A percentile compares a stretch with the other conserved stretches of the same genome.
These are phyloP conservation scores for Xylariales sp. DNA, from an alignment of 2,329 filamentous ascomycete genomes.

Conservation along the genomic window DNA sequence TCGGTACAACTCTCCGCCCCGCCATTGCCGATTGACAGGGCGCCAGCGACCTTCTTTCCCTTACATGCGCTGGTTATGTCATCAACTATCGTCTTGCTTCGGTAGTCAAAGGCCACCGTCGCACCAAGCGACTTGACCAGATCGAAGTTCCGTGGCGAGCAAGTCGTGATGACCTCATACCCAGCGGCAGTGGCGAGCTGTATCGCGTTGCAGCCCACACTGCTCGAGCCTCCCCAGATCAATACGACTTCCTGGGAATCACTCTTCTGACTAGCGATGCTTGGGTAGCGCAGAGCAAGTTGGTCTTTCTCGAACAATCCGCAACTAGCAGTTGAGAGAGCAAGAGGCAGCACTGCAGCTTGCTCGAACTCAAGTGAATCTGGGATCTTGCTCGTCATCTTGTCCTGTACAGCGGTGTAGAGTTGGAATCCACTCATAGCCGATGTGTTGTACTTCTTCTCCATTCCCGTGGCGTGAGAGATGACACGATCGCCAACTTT, in stretches of 20 bases:
- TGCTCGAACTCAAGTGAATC: background rate
- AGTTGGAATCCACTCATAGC: background rate
- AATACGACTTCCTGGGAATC: slow-evolving; percentile 11
- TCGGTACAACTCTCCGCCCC: background rate
- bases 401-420: background rate
- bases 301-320: slow-evolving; percentile 8
- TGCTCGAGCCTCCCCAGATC: slow-evolving; percentile 34
- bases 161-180: slow-evolving; percentile 37
- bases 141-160: slow-evolving; percentile 19
- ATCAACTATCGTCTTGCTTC: background rate
- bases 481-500: slow-evolving; percentile 48
- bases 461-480: slow-evolving; percentile 42
- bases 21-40: slow-evolving; percentile 9
- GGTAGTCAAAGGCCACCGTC: background rate
- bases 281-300: slow-evolving; percentile 17
- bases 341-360: slow-evolving; percentile 5
- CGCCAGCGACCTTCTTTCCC: slow-evolving; percentile 1
- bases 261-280: slow-evolving; percentile 16
- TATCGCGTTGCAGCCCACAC: slow-evolving; percentile 38
- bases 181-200: slow-evolving; percentile 38
- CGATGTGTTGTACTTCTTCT: slow-evolving; percentile 5
- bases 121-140: slow-evolving; percentile 7
- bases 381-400: slow-evolving; percentile 6
- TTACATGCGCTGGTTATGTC: background rate
- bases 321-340: slow-evolving; percentile 2